Evolutionary conservation across 176 grass and related monocot genomes (phyloP).

Genomic region (Guadua angustifolia): DNA sequence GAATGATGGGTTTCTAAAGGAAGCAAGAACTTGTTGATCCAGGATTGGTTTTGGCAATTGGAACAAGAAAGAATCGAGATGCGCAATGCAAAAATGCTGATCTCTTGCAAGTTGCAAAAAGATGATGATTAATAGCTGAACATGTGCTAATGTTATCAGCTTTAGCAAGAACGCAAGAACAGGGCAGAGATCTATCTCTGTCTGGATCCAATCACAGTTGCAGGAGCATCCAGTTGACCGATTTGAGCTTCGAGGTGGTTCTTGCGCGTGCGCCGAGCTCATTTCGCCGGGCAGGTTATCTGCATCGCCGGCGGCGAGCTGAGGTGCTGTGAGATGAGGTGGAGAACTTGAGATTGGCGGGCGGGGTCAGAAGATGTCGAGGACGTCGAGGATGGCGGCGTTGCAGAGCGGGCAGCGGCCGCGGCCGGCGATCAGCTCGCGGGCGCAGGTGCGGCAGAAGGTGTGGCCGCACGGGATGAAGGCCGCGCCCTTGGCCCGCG

Average conservation of each 20-base stretch:
- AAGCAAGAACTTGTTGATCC: constrained; percentile 23
- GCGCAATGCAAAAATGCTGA: not conserved
- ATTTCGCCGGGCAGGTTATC: not conserved
- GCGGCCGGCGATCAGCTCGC: constrained; percentile 81
- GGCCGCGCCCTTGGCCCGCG: constrained; percentile 71
- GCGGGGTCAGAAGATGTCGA: constrained; percentile 73
- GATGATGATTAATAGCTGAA: not conserved
- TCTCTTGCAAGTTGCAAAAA: not conserved
- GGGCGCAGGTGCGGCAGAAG: constrained; percentile 81
- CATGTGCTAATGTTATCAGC: constrained; percentile 26
- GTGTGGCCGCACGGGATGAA: constrained; percentile 93
- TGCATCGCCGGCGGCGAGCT: not conserved
- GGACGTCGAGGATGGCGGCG: constrained; percentile 79
- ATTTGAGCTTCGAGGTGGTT: not conserved
- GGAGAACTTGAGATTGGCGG: not conserved
- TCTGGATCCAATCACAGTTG: constrained; percentile 34
- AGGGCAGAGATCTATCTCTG: constrained; percentile 43
- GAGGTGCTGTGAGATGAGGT: not conserved
- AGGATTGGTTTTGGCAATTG: not conserved
- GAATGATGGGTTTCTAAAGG: constrained; percentile 7
- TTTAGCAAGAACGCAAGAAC: not conserved
- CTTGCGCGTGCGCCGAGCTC: not conserved
- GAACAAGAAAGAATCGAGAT: not conserved
- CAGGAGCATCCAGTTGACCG: not conserved
- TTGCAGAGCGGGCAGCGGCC: constrained; percentile 91